Conservation (phyloP, 2,329 filamentous ascomycete genomes). For the Neurospora crassa region DNA sequence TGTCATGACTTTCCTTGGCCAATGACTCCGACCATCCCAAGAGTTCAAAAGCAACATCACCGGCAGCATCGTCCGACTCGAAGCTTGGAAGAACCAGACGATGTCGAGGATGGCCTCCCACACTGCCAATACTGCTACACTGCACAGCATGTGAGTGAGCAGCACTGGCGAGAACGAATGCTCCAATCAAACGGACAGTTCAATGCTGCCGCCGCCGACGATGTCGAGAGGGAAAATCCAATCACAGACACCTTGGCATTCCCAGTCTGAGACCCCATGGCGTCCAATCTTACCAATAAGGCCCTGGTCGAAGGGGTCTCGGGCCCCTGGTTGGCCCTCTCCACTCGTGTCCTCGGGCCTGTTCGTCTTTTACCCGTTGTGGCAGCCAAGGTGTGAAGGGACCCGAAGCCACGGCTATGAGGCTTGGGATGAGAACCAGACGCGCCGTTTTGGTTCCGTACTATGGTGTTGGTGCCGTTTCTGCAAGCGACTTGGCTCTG, state of each 20-base stretch:
- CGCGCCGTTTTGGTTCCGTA: not conserved
- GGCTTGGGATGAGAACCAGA: not conserved
- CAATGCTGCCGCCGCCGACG: not conserved
- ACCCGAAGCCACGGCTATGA: not conserved
- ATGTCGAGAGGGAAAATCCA: not conserved
- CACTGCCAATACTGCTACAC: not conserved
- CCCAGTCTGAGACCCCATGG: not conserved
- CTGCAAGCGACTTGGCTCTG: not conserved
- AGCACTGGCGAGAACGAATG: not conserved
- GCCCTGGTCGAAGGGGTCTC: not conserved
- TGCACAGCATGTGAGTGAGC: not conserved
- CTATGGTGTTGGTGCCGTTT: not conserved
- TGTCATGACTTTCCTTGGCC: not conserved
- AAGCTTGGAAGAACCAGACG: not conserved
- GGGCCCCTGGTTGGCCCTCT: conserved; percentile 3
- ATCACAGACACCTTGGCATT: not conserved
- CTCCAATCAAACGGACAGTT: not conserved
- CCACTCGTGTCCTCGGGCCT: conserved; percentile 1
- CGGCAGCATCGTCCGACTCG: not conserved
- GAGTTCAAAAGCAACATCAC: not conserved
- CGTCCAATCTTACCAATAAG: not conserved
- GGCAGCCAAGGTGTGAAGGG: not conserved
- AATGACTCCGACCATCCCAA: not conserved
- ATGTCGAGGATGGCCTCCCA: not conserved
- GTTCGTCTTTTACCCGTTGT: conserved; percentile 1